Base-by-base conservation (phyloP, 768 basidiomycete species). In the Calocera viscosa region DNA sequence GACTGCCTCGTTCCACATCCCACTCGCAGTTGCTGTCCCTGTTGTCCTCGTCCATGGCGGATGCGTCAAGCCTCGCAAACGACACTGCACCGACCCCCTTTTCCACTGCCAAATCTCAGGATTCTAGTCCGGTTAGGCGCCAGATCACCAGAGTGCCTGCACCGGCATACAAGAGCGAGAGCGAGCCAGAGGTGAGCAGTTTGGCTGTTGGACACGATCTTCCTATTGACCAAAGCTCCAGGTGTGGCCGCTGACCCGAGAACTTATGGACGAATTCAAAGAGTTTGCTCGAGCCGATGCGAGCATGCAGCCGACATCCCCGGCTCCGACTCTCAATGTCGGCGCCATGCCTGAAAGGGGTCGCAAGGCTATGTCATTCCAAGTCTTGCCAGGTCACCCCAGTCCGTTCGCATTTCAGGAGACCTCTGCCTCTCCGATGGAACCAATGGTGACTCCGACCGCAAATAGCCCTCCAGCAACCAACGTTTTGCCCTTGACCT, bases 81-180 rank as follows among this genome's bases (percentile, higher is more conserved):
- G 11, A 60, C 30, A 11, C 53, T 26, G 30, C 26, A 28, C 53
- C 53, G 30, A 12, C 53, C 7, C 22, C 11, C 30, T 26, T 26
- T 32, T 2, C 53, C 11, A 26, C 30, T 16, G 26, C 30, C 30
- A 60, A 32, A 22, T 60, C 53, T 16, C 53, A 60, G 53, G 53
- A 60, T 5, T 28, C 53, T 5, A 60, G 53, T 32, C 53, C 53
- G 14, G 10, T 22, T 10, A 2, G 30, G 30, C 53, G 53, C 26
- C 11, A 28, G 11, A 60, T 60, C 2, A 5, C 53, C 2, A 12
- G 53, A 60, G 53, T 60, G 16, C 53, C 53, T 26, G 53, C 53
- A 26, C 53, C 53, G 5, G 53, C 30, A 22, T 60, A 60, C 53
- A 60, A 60, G 22, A 60, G 53, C 30, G 53, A 60, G 53, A 60